Percentiles rank a stretch among this genome's conserved stretches.
Evolutionary conservation across 192 early-diverging fungal species (phyloP).

Genomic region (Umbelopsis vinacea): DNA sequence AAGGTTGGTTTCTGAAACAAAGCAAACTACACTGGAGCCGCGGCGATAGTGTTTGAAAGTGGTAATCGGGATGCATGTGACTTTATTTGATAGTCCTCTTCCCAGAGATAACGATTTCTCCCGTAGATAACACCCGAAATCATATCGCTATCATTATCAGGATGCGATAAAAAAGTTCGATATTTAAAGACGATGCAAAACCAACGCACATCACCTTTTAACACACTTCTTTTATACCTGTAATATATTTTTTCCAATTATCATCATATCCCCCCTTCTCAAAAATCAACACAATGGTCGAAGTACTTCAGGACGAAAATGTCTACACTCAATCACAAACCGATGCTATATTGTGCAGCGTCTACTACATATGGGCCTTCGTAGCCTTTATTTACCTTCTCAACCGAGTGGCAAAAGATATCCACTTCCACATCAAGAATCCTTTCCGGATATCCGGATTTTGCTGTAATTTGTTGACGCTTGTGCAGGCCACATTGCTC

Average conservation of each 20-base stretch:
- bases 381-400: constrained; percentile 10
- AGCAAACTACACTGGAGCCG: too few relatives aligned
- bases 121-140: constrained; percentile 21
- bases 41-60: neutral
- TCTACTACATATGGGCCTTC: constrained; percentile 15
- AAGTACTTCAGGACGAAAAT: constrained; percentile 13
- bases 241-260: neutral
- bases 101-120: constrained; percentile 13
- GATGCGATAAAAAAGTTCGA: constrained; percentile 1
- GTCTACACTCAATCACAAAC: constrained; percentile 18
- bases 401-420: constrained; percentile 13
- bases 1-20: too few relatives aligned
- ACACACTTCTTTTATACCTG: neutral
- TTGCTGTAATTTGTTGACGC: constrained; percentile 11
- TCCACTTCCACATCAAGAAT: constrained; percentile 13
- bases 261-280: neutral
- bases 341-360: constrained; percentile 16
- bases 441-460: constrained; percentile 17
- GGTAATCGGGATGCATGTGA: constrained; percentile 19
- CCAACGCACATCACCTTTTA: neutral
- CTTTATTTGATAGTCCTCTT: neutral
- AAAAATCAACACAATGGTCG: neutral
- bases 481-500: constrained; percentile 21
- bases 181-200: neutral
- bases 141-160: constrained; percentile 20